These are phyloP conservation scores for Silene uniflora DNA, from an alignment of 148 eudicot genomes.

Conservation along the genomic window DNA sequence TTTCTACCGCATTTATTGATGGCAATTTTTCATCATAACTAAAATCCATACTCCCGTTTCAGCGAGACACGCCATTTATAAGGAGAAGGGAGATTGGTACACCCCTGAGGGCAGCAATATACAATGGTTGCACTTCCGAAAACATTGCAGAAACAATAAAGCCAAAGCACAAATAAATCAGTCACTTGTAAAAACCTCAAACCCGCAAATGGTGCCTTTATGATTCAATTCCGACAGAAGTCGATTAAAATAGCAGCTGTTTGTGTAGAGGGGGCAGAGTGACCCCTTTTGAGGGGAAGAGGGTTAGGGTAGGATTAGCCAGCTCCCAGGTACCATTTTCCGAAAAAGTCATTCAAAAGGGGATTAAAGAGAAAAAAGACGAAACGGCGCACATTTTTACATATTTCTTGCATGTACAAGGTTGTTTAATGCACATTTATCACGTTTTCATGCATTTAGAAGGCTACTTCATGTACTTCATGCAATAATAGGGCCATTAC, in stretches of 20 bases:
- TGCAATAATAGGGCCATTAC: no score
- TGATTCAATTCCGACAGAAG: neutral
- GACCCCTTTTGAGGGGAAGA: no score
- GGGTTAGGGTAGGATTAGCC: no score
- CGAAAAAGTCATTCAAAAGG: no score
- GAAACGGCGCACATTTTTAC: no score
- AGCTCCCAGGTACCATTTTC: no score
- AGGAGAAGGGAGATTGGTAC: neutral
- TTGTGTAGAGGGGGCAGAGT: no score
- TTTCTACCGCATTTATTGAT: neutral
- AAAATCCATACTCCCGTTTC: neutral
- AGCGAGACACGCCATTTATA: conserved; percentile 10
- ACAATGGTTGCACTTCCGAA: conserved; percentile 20
- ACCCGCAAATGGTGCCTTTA: neutral
- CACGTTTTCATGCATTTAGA: no score
- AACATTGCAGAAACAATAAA: conserved; percentile 3
- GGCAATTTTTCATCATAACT: neutral
- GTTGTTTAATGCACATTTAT: no score
- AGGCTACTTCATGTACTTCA: no score
- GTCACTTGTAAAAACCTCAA: conserved; percentile 15
- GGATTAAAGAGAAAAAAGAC: no score
- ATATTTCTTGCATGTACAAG: no score
- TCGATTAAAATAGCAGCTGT: neutral
- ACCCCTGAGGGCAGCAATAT: conserved; percentile 16
- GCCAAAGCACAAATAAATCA: neutral